A percentile compares a stretch with the other conserved stretches of the same genome.
These are phyloP conservation scores for Orychophragmus violaceus DNA, from an alignment of 345 rosid genomes.

Conservation along the genomic window DNA sequence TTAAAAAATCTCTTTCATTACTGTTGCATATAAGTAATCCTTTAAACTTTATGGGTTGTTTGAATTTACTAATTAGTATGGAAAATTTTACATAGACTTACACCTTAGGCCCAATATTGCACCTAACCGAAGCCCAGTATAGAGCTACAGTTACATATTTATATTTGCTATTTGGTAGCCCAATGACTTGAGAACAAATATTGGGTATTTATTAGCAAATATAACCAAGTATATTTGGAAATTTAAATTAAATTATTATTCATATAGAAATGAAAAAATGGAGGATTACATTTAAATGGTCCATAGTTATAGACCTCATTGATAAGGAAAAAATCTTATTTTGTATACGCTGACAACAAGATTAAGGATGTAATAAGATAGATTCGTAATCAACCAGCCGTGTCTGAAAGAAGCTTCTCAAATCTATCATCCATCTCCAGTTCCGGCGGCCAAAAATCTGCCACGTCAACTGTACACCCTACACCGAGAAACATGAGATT, in stretches of 20 bases:
- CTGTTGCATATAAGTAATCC: not conserved
- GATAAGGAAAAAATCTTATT: not conserved
- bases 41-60: not conserved
- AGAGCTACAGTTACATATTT: not conserved
- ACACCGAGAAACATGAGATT: not conserved
- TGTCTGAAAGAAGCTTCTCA: not conserved
- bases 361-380: slow-evolving; percentile 7
- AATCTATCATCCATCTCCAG: not conserved
- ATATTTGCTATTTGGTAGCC: not conserved
- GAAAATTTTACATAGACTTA: not conserved
- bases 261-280: not conserved
- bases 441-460: not conserved
- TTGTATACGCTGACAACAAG: not conserved
- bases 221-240: not conserved
- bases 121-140: not conserved
- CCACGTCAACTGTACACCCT: slow-evolving; percentile 11
- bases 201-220: not conserved
- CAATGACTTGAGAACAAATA: not conserved
- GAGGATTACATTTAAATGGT: not conserved
- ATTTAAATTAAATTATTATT: not conserved
- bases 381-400: not conserved
- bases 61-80: not conserved
- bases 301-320: not conserved
- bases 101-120: not conserved
- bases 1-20: too few species aligned